Conservation (phyloP, 2,329 filamentous ascomycete genomes). For the Exophiala bonariae region DNA sequence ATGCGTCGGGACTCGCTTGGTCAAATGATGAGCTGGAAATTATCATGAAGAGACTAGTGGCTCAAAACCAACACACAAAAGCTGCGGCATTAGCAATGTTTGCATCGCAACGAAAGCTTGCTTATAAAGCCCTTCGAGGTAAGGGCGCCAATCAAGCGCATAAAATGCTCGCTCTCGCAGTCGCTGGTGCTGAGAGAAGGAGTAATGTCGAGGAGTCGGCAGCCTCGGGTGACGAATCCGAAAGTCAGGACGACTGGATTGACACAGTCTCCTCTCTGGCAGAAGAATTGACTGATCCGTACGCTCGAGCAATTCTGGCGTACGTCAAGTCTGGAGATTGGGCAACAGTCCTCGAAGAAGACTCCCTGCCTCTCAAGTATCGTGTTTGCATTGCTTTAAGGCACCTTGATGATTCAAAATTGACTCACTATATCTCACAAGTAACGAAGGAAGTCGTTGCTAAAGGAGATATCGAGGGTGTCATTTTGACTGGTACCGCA, state of each 20-base stretch:
- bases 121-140: constrained; percentile 55
- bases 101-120: constrained; percentile 59
- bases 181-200: constrained; percentile 44
- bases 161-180: constrained; percentile 56
- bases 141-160: constrained; percentile 56
- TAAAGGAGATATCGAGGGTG: constrained; percentile 60
- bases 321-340: constrained; percentile 62
- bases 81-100: constrained; percentile 64
- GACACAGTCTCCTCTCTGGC: constrained; percentile 63
- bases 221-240: constrained; percentile 17
- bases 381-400: constrained; percentile 62
- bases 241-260: constrained; percentile 57
- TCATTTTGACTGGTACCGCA: constrained; percentile 62
- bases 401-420: constrained; percentile 46
- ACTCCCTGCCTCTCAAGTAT: constrained; percentile 59
- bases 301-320: constrained; percentile 61
- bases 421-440: constrained; percentile 56
- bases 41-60: constrained; percentile 52
- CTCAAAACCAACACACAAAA: constrained; percentile 59
- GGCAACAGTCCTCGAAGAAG: constrained; percentile 58
- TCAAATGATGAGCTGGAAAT: constrained; percentile 51
- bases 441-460: constrained; percentile 51
- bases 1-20: constrained; percentile 60
- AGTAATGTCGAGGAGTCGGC: constrained; percentile 2
- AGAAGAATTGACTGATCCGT: constrained; percentile 62